Conservation (phyloP, 768 basidiomycete genomes). For the Leucosporidium scottii region DNA sequence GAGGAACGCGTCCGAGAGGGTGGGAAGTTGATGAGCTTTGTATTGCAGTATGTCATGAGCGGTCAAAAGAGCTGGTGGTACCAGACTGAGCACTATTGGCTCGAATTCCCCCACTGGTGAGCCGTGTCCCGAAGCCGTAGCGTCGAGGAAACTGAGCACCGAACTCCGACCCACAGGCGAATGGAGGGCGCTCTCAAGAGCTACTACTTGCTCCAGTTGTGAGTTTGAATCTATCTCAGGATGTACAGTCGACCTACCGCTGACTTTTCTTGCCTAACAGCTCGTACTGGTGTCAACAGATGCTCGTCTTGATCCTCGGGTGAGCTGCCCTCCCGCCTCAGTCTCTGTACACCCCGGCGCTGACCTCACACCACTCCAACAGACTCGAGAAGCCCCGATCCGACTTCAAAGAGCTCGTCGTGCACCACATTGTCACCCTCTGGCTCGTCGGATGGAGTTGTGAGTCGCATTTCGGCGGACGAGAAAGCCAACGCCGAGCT, state of each 20-base stretch:
- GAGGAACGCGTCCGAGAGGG: neutral
- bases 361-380: neutral
- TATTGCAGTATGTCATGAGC: constrained; percentile 68
- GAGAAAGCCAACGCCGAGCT: neutral
- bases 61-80: constrained; percentile 80
- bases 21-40: neutral
- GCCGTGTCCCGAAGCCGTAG: neutral
- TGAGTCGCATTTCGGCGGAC: constrained; percentile 33
- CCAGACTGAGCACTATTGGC: constrained; percentile 75
- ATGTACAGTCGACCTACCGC: too few species aligned
- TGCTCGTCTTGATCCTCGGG: constrained; percentile 70
- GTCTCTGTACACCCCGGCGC: neutral
- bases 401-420: constrained; percentile 77
- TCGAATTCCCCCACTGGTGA: constrained; percentile 44
- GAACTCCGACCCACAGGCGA: constrained; percentile 51
- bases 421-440: constrained; percentile 86
- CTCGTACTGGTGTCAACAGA: constrained; percentile 90
- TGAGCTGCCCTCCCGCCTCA: neutral
- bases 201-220: constrained; percentile 85
- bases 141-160: neutral
- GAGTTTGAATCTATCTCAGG: too few species aligned
- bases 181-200: constrained; percentile 77
- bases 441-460: constrained; percentile 78
- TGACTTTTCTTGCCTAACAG: neutral
- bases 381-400: constrained; percentile 85